phyloP scores from a whole-genome alignment of 495 filamentous ascomycete species.

The Penicillium argentinense region DNA sequence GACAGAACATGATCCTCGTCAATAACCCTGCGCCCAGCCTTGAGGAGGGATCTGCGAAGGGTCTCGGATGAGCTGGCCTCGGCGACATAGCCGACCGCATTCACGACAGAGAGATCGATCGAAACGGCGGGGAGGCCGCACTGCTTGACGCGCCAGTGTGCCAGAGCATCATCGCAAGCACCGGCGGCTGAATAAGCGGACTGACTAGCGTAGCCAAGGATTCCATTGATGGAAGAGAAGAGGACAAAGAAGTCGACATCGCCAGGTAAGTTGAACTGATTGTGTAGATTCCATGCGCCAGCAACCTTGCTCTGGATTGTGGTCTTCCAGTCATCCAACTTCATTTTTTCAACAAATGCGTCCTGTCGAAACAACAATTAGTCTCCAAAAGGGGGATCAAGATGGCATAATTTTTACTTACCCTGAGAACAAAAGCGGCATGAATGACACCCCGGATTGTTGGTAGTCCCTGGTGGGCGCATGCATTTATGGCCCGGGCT shows the following conservation, averaged over 20 bases:
- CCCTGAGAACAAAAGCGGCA: conserved; percentile 28
- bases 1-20: background rate
- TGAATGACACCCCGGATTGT: conserved; percentile 30
- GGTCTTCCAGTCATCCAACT: conserved; percentile 10
- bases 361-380: conserved; percentile 9
- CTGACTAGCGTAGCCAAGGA: conserved; percentile 54
- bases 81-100: conserved; percentile 22
- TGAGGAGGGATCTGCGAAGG: background rate
- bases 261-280: conserved; percentile 16
- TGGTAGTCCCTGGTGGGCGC: conserved; percentile 9
- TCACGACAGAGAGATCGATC: conserved; percentile 33
- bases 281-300: conserved; percentile 17
- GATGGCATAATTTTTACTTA: background rate
- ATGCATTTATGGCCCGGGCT: background rate
- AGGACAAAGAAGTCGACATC: conserved; percentile 60
- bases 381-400: background rate
- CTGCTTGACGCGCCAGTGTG: conserved; percentile 19
- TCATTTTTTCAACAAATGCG: conserved; percentile 22
- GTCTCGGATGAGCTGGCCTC: background rate
- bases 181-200: conserved; percentile 62
- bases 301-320: conserved; percentile 12
- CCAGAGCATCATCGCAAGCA: conserved; percentile 47
- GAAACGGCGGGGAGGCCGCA: conserved; percentile 21
- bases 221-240: conserved; percentile 54
- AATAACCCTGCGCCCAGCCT: background rate